Evolutionary conservation across 2,329 filamentous ascomycete genomes (phyloP).

Genomic region (Chrysosporium queenslandicum): DNA sequence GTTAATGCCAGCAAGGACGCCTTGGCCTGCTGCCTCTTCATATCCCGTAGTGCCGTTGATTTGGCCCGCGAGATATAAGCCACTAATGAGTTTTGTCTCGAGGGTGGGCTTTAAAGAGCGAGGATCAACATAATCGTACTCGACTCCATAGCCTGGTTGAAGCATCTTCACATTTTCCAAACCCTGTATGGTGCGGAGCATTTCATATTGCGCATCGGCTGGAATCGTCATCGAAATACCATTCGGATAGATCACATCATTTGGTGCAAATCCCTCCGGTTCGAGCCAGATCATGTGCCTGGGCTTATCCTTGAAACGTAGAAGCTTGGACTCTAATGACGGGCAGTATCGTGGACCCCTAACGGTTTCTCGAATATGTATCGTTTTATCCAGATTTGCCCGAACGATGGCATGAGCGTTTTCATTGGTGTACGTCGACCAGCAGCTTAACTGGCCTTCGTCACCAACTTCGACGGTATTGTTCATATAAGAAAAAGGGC

Average conservation of each 20-base stretch:
- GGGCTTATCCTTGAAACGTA: conserved; percentile 71
- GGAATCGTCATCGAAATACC: conserved; percentile 96
- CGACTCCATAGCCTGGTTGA: conserved; percentile 90
- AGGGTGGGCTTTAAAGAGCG: conserved; percentile 77
- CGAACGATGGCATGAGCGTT: conserved; percentile 73
- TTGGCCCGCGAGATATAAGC: conserved; percentile 86
- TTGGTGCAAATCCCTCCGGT: conserved; percentile 79
- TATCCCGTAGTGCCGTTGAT: conserved; percentile 98
- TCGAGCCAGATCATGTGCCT: conserved; percentile 93
- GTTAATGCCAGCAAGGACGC: conserved; percentile 85
- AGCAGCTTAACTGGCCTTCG: conserved; percentile 71
- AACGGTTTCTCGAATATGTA: conserved; percentile 92
- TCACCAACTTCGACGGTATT: conserved; percentile 57
- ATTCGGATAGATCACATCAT: conserved; percentile 86
- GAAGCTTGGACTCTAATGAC: conserved; percentile 86
- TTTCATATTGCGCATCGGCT: conserved; percentile 69
- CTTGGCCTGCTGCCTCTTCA: conserved; percentile 92
- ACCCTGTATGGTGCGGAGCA: conserved; percentile 78
- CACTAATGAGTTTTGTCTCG: conserved; percentile 83
- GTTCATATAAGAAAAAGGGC: conserved; percentile 87
- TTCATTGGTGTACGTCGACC: conserved; percentile 77
- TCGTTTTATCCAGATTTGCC: conserved; percentile 84
- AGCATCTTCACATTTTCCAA: conserved; percentile 85
- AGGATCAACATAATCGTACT: conserved; percentile 97
- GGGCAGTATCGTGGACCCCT: conserved; percentile 93